Percentiles rank a stretch among this genome's conserved stretches.
Evolutionary conservation across 257 asterid species (phyloP).

Genomic region (Cynanchum wilfordii): DNA sequence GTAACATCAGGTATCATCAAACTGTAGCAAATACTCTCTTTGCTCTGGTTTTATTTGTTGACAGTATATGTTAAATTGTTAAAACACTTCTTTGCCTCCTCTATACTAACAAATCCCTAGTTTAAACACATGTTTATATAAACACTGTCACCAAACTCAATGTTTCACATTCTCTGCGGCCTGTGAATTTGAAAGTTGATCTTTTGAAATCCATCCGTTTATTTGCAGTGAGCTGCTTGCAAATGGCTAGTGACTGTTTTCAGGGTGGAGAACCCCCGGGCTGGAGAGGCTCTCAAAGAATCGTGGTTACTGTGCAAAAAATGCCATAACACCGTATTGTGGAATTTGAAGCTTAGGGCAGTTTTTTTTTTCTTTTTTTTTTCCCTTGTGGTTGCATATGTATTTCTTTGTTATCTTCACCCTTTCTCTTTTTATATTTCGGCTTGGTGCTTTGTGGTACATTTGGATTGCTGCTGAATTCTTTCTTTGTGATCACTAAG

Average conservation of each 20-base stretch:
- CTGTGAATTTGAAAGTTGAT: not conserved
- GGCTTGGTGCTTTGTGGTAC: not conserved
- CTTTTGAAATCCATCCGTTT: not conserved
- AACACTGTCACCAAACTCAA: not conserved
- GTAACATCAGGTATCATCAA: slow-evolving; percentile 46
- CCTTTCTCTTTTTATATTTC: not conserved
- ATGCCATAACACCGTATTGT: not conserved
- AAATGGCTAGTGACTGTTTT: not conserved
- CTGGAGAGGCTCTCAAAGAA: slow-evolving; percentile 3
- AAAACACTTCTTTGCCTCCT: too few relatives aligned
- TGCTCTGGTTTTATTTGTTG: too few relatives aligned
- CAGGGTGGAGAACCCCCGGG: not conserved
- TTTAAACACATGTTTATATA: too few relatives aligned
- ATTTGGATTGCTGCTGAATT: not conserved
- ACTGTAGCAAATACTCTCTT: not conserved
- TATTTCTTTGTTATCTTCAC: not conserved
- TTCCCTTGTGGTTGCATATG: not conserved
- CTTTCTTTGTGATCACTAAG: not conserved
- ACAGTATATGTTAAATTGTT: too few relatives aligned
- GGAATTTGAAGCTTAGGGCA: not conserved
- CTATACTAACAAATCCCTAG: too few relatives aligned
- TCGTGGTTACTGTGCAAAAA: not conserved
- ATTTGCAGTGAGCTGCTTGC: slow-evolving; percentile 19
- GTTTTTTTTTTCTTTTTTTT: too few relatives aligned
- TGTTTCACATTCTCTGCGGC: not conserved